These are phyloP conservation scores for Hypholoma sublateritium DNA, from an alignment of 768 basidiomycete genomes.

Conservation along the genomic window DNA sequence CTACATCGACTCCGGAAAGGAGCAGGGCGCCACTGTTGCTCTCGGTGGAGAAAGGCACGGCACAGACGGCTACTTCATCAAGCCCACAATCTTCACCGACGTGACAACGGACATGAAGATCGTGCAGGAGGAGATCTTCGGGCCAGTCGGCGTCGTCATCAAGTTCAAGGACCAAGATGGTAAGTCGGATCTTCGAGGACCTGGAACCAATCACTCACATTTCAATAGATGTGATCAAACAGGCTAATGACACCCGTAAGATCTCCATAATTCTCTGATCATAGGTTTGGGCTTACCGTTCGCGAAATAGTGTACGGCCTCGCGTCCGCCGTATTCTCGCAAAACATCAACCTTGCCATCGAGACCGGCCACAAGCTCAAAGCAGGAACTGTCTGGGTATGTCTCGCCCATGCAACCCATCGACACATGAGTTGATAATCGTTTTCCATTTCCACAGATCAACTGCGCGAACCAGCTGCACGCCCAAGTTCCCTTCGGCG, in stretches of 20 bases:
- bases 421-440: neutral
- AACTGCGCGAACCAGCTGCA: constrained; percentile 46
- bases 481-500: constrained; percentile 62
- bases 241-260: constrained; percentile 51
- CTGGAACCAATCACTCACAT: constrained; percentile 46
- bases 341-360: constrained; percentile 70
- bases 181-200: constrained; percentile 24
- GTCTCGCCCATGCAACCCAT: neutral
- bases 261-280: constrained; percentile 30
- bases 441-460: constrained; percentile 25
- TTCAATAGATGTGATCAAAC: constrained; percentile 64
- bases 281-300: constrained; percentile 62
- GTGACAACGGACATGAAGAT: constrained; percentile 69
- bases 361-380: constrained; percentile 48
- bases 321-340: constrained; percentile 75
- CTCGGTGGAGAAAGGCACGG: constrained; percentile 60
- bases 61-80: constrained; percentile 56
- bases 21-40: constrained; percentile 67
- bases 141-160: constrained; percentile 72
- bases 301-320: constrained; percentile 55
- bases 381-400: constrained; percentile 73
- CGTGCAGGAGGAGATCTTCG: constrained; percentile 73
- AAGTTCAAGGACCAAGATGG: constrained; percentile 69
- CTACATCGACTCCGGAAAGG: constrained; percentile 74
- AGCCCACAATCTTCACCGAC: constrained; percentile 74